A percentile compares a stretch with the other conserved stretches of the same genome.
phyloP scores from a whole-genome alignment of 768 basidiomycete species.

The Daedaleopsis nitida region DNA sequence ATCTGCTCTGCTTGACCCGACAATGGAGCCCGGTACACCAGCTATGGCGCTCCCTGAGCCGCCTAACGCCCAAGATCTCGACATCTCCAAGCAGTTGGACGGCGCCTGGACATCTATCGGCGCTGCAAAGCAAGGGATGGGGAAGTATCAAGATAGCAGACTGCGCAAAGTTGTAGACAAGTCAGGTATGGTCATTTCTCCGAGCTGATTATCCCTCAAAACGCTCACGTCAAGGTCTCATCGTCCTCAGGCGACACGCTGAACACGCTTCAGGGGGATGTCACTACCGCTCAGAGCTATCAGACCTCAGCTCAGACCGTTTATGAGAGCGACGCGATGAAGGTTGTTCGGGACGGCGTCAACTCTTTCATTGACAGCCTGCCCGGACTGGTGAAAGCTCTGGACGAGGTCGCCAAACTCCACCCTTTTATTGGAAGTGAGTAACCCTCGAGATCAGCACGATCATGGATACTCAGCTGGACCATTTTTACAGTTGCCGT shows the following conservation, averaged over 20 bases:
- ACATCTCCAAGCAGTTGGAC: background rate
- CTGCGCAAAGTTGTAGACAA: slow-evolving; percentile 1
- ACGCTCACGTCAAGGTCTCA: background rate
- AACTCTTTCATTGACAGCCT: slow-evolving; percentile 21
- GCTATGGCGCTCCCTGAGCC: background rate
- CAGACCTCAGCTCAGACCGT: background rate
- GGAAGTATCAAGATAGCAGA: slow-evolving; percentile 1
- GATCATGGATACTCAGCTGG: too few species aligned
- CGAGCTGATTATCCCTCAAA: too few species aligned
- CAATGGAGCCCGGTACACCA: too few species aligned
- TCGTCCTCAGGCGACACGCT: slow-evolving; percentile 3
- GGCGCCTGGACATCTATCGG: background rate
- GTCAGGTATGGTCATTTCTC: slow-evolving; percentile 1
- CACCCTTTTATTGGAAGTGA: slow-evolving; percentile 28
- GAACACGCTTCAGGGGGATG: background rate
- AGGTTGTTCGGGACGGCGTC: slow-evolving; percentile 20
- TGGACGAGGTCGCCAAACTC: slow-evolving; percentile 28
- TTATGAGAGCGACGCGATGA: slow-evolving; percentile 17
- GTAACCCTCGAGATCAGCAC: background rate
- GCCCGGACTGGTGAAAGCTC: slow-evolving; percentile 23
- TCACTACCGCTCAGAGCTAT: background rate
- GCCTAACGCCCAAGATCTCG: background rate
- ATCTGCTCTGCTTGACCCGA: too few species aligned
- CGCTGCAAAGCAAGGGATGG: slow-evolving; percentile 1
- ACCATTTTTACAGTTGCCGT: slow-evolving; percentile 40